Conservation (phyloP, 2,329 filamentous ascomycete species). For the Fusarium denticulatum region DNA sequence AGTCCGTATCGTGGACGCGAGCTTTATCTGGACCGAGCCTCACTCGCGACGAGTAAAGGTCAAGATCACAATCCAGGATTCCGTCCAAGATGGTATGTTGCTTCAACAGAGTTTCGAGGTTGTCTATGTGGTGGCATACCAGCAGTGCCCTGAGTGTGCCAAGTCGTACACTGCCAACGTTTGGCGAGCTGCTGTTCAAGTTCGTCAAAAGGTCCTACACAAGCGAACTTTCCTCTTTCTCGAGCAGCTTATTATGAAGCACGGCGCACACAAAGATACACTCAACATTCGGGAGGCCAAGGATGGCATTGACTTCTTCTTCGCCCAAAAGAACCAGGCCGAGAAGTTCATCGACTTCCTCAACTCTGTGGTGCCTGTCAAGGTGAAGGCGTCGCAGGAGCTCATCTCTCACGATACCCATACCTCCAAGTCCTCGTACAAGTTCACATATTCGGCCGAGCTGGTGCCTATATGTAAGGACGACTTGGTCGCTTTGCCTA, state of each 20-base stretch:
- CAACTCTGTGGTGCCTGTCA: slow-evolving; percentile 80
- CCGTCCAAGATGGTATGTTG: slow-evolving; percentile 69
- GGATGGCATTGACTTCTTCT: slow-evolving; percentile 97
- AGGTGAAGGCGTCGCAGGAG: slow-evolving; percentile 80
- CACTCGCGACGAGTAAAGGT: slow-evolving; percentile 93
- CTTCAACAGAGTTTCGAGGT: slow-evolving; percentile 97
- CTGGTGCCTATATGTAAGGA: slow-evolving; percentile 97
- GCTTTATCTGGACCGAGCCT: slow-evolving; percentile 98
- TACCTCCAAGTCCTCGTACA: slow-evolving; percentile 90
- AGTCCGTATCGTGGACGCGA: slow-evolving; percentile 93
- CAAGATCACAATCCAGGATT: slow-evolving; percentile 90
- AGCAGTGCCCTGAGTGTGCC: slow-evolving; percentile 93
- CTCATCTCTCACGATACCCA: slow-evolving; percentile 94
- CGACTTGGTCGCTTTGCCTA: slow-evolving; percentile 91
- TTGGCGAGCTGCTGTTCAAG: slow-evolving; percentile 92
- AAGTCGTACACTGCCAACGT: slow-evolving; percentile 98
- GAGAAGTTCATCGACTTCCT: slow-evolving; percentile 94
- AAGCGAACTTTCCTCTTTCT: slow-evolving; percentile 80
- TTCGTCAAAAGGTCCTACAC: slow-evolving; percentile 95
- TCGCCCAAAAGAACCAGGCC: slow-evolving; percentile 86
- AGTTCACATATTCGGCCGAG: slow-evolving; percentile 91
- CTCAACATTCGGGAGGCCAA: slow-evolving; percentile 98
- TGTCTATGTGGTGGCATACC: slow-evolving; percentile 86
- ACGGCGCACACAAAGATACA: slow-evolving; percentile 88
- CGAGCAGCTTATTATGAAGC: slow-evolving; percentile 96